Evolutionary conservation across 2,329 filamentous ascomycete genomes (phyloP).

Genomic region (Aschersonia sp.): DNA sequence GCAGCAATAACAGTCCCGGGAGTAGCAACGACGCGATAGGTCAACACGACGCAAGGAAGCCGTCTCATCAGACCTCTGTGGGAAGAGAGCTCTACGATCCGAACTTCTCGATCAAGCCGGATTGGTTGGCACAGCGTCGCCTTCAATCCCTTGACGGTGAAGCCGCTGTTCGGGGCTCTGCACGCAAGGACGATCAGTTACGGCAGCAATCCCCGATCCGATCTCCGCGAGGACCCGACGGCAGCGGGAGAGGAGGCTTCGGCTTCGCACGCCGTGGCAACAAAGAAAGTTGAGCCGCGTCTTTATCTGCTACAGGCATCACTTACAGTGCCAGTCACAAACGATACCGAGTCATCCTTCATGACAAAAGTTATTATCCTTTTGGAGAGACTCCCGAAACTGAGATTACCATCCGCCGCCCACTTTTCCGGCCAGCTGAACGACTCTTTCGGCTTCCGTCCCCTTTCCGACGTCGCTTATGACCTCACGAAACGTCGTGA

Average conservation of each 20-base stretch:
- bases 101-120: slow-evolving; percentile 50
- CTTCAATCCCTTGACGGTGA: slow-evolving; percentile 26
- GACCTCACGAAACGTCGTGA: slow-evolving; percentile 82
- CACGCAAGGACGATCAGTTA: slow-evolving; percentile 32
- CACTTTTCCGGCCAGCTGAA: slow-evolving; percentile 77
- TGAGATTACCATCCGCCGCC: slow-evolving; percentile 73
- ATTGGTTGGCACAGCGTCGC: slow-evolving; percentile 29
- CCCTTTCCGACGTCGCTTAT: slow-evolving; percentile 86
- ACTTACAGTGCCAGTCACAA: too few relatives aligned
- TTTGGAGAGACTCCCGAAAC: not conserved
- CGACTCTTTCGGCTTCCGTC: slow-evolving; percentile 64
- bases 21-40: slow-evolving; percentile 4
- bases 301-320: not conserved
- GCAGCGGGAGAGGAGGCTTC: slow-evolving; percentile 62
- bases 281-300: slow-evolving; percentile 16
- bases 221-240: slow-evolving; percentile 64
- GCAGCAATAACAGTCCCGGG: slow-evolving; percentile 8
- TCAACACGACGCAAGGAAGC: slow-evolving; percentile 4
- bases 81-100: slow-evolving; percentile 65
- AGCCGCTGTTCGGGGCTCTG: slow-evolving; percentile 6
- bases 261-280: slow-evolving; percentile 54
- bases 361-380: not conserved
- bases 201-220: slow-evolving; percentile 53
- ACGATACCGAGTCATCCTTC: not conserved
- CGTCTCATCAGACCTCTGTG: slow-evolving; percentile 12